Base-by-base conservation (phyloP, 129 eudicot species). In the Glebionis coronaria region DNA sequence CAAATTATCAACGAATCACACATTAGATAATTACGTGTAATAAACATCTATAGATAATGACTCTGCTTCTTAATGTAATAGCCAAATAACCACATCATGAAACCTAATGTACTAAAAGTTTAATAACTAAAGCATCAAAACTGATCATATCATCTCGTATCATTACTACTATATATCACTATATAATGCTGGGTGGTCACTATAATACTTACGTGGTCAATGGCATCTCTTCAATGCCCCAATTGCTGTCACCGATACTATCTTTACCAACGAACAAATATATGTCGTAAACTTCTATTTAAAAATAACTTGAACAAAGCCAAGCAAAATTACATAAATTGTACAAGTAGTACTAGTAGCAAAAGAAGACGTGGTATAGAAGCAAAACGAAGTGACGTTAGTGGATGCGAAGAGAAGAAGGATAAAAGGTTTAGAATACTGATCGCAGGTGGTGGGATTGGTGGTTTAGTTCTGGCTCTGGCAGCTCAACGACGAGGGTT, bases 391-490 rank as follows among this genome's bases (percentile, higher is more conserved):
- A 21, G 61, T 49, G 19, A 2, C 35, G 35, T 3, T 12, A 15
- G 35, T 49, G 44, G 61, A 62, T 4, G 42, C 9, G 63, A 50
- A 18, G 6, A 29, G 1, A 23, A 61, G 56, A 50, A 31, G 66
- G 65, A 66, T 18, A 31, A 38, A 20, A 78, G 28, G 31, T 61
- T 80, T 49, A 59, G 77, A 21, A 74, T 80, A 21, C 60, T 80
- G 62, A 74, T 80, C 19, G 84, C 84, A 0, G 80, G 80, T 38
- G 84, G 84, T 14, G 84, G 80, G 44, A 16, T 80, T 57, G 80
- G 84, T 44, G 84, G 84, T 15, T 54, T 80, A 4, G 80, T 80
- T 35, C 35, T 80, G 29, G 84, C 84, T 44, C 47, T 80, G 9
- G 84, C 77, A 6, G 80, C 84, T 5, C 75, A 70, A 53, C 64